Evolutionary conservation across 768 basidiomycete species (phyloP), one percentile per base, ranked within the genome.

Genomic region (Amanita rimosa): DNA sequence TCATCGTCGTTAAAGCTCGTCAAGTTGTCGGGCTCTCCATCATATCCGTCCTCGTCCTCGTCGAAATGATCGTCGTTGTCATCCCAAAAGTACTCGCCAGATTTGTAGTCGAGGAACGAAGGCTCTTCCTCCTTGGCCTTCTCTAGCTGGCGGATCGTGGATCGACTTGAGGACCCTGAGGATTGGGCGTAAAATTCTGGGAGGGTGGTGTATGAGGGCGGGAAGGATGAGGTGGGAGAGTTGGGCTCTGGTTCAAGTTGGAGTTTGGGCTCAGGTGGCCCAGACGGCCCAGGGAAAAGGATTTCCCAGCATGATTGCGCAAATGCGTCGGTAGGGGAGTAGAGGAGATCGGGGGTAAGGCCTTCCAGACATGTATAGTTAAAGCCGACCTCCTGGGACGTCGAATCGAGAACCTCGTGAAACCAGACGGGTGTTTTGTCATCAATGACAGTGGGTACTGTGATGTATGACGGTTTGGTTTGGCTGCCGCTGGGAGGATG

Each of bases 311-410:
- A 69, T n/a, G 60, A 51, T 11, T 66, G 62, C 5, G 64, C 58
- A 49, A 66, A 70, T 9, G 68, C 64, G 19, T 65, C 63, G 16
- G 52, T 50, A 2, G 70, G 70, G 19, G 60, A 61, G 39, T 63
- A 62, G 7, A 70, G 56, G 17, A 71, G 61, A 14, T 58, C 53
- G 45, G 66, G 62, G 36, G 69, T 69, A 10, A 72, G 60, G 6
- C 69, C 69, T 19, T 66, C 60, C 22, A 72, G 54, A 52, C 66
- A 67, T 42, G 64, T 61, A 29, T 56, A 31, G 56, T 72, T 65
- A 47, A 71, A 68, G 8, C 62, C 67, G 42, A 67, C 55, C 10
- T 64, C 62, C 24, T 68, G 57, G 1, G 65, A 65, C 14, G 67
- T 68, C 19, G 60, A 64, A 46, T 71, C 68, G 41, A 72, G 55